Percentiles rank a stretch among this genome's conserved stretches.
phyloP scores from a whole-genome alignment of 495 filamentous ascomycete genomes.

The Staphylotrichum longicolle region DNA sequence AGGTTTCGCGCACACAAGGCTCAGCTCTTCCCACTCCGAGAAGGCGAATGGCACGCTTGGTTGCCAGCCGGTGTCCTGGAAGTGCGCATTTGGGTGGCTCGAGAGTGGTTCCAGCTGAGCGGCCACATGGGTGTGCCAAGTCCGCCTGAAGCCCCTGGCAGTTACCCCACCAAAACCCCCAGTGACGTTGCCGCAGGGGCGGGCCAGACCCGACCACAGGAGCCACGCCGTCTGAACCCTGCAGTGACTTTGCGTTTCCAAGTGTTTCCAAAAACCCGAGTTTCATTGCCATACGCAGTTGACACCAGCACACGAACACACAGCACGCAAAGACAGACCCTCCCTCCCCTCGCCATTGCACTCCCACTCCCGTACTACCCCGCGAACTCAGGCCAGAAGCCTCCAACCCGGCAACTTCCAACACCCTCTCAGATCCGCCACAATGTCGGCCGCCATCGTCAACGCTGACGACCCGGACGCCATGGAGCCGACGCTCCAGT shows the following conservation, averaged over 20 bases:
- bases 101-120: slow-evolving; percentile 1
- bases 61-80: too few species aligned
- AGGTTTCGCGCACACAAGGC: slow-evolving; percentile 9
- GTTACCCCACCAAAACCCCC: slow-evolving; percentile 16
- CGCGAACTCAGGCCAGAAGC: too few species aligned
- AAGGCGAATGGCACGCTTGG: background rate
- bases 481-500: slow-evolving; percentile 90
- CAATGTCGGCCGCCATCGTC: slow-evolving; percentile 64
- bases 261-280: slow-evolving; percentile 24
- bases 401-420: background rate
- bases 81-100: too few species aligned
- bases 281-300: background rate
- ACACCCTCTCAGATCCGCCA: slow-evolving; percentile 23
- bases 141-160: slow-evolving; percentile 4
- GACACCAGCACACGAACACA: background rate
- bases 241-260: slow-evolving; percentile 32
- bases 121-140: slow-evolving; percentile 15
- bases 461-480: slow-evolving; percentile 67
- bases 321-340: background rate
- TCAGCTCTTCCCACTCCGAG: slow-evolving; percentile 13
- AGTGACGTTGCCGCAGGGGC: slow-evolving; percentile 27
- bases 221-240: slow-evolving; percentile 1
- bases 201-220: slow-evolving; percentile 4
- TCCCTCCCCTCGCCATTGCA: background rate
- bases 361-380: background rate